These are phyloP conservation scores for Epichloe uncinata DNA, from an alignment of 2,329 filamentous ascomycete species.

Conservation along the genomic window DNA sequence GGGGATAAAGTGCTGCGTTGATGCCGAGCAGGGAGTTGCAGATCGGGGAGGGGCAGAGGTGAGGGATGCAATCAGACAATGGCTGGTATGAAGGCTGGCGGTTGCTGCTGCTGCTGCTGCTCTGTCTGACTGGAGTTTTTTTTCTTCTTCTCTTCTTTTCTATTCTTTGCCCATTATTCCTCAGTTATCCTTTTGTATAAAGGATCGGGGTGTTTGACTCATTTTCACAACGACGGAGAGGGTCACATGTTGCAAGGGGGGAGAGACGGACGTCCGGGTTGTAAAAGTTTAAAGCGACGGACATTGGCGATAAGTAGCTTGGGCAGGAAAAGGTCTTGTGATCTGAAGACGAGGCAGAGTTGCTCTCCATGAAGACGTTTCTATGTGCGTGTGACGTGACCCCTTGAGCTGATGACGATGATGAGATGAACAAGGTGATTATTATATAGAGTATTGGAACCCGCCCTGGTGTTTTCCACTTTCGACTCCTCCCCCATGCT, in stretches of 20 bases:
- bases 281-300: neutral
- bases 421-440: no score
- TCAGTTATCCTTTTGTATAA: constrained; percentile 2
- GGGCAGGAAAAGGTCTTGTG: neutral
- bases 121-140: neutral
- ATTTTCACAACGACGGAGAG: neutral
- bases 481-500: no score
- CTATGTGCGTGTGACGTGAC: no score
- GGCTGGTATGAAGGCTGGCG: neutral
- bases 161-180: neutral
- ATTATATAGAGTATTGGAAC: no score
- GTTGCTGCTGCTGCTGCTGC: neutral
- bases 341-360: neutral
- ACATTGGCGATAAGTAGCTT: constrained; percentile 3
- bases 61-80: neutral
- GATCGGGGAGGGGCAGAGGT: neutral
- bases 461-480: no score
- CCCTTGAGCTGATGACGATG: no score
- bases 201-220: constrained; percentile 1
- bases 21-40: neutral
- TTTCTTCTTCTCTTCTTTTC: no score
- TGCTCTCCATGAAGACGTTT: neutral
- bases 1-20: neutral
- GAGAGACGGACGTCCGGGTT: neutral
- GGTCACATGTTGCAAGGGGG: neutral